Percentiles rank a stretch among this genome's conserved stretches.
Conservation (phyloP, 106 monocot genomes). For the Dendrobium officinale region DNA sequence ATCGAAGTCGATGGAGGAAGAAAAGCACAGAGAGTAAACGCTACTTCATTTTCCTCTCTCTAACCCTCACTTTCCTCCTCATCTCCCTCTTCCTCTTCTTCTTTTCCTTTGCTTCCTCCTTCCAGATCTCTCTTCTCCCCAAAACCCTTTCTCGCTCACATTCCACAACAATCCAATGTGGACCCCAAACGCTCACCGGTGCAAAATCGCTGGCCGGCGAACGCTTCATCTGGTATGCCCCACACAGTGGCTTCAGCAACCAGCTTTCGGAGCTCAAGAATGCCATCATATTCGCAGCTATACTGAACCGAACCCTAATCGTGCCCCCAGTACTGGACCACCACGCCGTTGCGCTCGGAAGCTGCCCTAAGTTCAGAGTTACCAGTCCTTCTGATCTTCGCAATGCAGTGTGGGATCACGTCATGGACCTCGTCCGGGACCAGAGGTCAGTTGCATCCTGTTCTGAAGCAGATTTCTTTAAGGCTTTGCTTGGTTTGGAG, state of each 20-base stretch:
- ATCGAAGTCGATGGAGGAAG: slow-evolving; percentile 35
- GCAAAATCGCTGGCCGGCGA: slow-evolving; percentile 9
- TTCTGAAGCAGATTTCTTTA: not conserved
- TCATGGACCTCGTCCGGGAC: slow-evolving; percentile 35
- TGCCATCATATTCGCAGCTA: slow-evolving; percentile 54
- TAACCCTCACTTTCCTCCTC: slow-evolving; percentile 22
- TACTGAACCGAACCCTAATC: slow-evolving; percentile 88
- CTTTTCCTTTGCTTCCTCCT: slow-evolving; percentile 18
- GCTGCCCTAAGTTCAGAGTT: slow-evolving; percentile 97
- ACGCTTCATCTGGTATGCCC: slow-evolving; percentile 76
- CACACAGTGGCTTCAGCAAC: slow-evolving; percentile 99
- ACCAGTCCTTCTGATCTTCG: slow-evolving; percentile 39
- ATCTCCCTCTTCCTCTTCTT: slow-evolving; percentile 22
- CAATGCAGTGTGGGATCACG: slow-evolving; percentile 70
- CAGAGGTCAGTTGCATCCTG: slow-evolving; percentile 40
- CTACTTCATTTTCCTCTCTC: slow-evolving; percentile 12
- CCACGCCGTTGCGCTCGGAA: slow-evolving; percentile 88
- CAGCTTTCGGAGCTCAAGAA: slow-evolving; percentile 82
- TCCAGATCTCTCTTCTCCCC: slow-evolving; percentile 14
- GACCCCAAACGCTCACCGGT: not conserved
- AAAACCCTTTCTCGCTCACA: slow-evolving; percentile 9
- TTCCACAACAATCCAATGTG: slow-evolving; percentile 5
- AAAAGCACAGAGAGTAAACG: slow-evolving; percentile 23
- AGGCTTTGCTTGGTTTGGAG: too few species aligned
- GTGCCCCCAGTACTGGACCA: slow-evolving; percentile 92